Evolutionary conservation across 495 filamentous ascomycete genomes (phyloP), one percentile per base, ranked within the genome.

Genomic region (Penicillium alfredii): DNA sequence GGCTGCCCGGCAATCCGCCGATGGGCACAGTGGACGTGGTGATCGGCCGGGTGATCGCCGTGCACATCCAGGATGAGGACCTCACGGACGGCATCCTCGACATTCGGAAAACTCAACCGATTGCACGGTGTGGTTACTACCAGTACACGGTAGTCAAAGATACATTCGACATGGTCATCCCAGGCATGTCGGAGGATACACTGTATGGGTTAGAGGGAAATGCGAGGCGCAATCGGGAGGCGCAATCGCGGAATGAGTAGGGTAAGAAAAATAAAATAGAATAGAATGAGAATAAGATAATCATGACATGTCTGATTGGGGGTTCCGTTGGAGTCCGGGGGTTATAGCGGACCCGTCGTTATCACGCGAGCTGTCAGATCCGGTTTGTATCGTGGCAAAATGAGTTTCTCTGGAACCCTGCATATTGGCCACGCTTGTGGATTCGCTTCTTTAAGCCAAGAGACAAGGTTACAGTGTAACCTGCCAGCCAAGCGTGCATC

Each of bases 81-180:
- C 23, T 77, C 27, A 71, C 67, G 1, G 56, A 72, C 37, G 71
- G 72, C 4, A 61, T 56, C 29, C 31, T 78, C 20, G 73, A 78
- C 65, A 49, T 77, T n/a, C 40, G 28, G 6, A 76, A 74, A 56
- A 72, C 68, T 17, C 49, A 56, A 54, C 72, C 74, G 16, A 74
- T 80, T 56, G 74, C 76, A n/a, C 51, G 76, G 16, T 74, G 69
- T 53, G 75, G 75, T 26, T 79, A 79, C 39, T 69, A 69, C 47
- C 58, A 79, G 55, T 79, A 78, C 51, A 56, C 66, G 4, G 69
- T 68, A 20, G 49, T 75, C 8, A 44, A 51, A 25, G 61, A 75
- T 39, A 69, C 66, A 8, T 74, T 76, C 50, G 68, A 74, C 11
- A 75, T 77, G 72, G 49, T 64, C 0, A 64, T 69, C 24, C 66